Evolutionary conservation across 1,139 yeast genomes (phyloP).

Genomic region (Chernovozyma sophiae-reginae): DNA sequence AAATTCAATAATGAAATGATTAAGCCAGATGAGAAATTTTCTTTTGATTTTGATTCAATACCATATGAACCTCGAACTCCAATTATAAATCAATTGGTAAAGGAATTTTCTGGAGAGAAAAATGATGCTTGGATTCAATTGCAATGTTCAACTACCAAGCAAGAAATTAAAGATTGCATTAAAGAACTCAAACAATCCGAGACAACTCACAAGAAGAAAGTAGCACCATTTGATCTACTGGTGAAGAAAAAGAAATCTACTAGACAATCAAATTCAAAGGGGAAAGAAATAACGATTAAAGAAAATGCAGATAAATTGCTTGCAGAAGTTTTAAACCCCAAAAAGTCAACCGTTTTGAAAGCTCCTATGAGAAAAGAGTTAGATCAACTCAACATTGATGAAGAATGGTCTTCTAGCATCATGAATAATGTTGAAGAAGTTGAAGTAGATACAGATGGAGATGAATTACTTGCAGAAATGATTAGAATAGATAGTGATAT

Average conservation of each 20-base stretch:
- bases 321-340: neutral
- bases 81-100: slow-evolving; percentile 21
- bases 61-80: slow-evolving; percentile 20
- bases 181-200: neutral
- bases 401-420: too few species aligned
- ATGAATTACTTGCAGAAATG: neutral
- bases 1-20: slow-evolving; percentile 23
- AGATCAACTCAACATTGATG: neutral
- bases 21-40: slow-evolving; percentile 5
- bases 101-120: slow-evolving; percentile 13
- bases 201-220: neutral
- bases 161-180: neutral
- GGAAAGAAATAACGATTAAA: neutral
- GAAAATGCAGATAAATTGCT: neutral
- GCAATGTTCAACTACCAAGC: slow-evolving; percentile 14
- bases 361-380: neutral
- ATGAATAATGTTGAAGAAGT: neutral
- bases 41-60: slow-evolving; percentile 4
- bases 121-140: slow-evolving; percentile 23
- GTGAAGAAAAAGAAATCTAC: neutral
- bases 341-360: too few species aligned
- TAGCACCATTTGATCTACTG: neutral
- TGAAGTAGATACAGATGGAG: neutral
- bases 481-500: neutral
- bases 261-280: neutral